Percentiles rank a stretch among this genome's conserved stretches.
Conservation (phyloP, 768 basidiomycete species). For the Trametes cingulata region DNA sequence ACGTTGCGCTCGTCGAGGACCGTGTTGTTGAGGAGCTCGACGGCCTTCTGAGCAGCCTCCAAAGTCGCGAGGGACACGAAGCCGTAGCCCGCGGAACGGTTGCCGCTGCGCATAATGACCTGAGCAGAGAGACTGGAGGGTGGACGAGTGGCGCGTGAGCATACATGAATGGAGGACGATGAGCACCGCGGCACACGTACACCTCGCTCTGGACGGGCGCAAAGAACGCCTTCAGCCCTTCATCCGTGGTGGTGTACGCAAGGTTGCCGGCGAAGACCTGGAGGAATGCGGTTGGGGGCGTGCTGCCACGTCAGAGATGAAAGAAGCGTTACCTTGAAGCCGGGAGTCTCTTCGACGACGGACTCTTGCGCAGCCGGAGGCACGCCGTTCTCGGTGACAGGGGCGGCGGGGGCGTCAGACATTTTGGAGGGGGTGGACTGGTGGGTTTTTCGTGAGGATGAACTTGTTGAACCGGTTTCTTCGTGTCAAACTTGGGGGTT, state of each 20-base stretch:
- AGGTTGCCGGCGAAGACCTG: constrained; percentile 97
- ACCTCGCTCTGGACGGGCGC: constrained; percentile 83
- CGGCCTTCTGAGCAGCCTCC: constrained; percentile 85
- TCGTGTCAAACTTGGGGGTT: constrained; percentile 84
- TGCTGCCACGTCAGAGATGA: constrained; percentile 31
- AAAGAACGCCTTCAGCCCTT: constrained; percentile 94
- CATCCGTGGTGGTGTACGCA: constrained; percentile 91
- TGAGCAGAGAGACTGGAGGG: constrained; percentile 70
- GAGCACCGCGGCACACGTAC: constrained; percentile 50
- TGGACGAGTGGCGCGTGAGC: constrained; percentile 16
- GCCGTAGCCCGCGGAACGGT: constrained; percentile 88
- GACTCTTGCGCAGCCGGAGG: constrained; percentile 73
- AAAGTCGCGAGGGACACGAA: constrained; percentile 82
- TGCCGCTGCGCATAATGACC: constrained; percentile 77
- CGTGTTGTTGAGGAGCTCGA: constrained; percentile 81
- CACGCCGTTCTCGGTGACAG: constrained; percentile 81
- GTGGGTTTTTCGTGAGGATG: constrained; percentile 54
- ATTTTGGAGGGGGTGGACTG: constrained; percentile 64
- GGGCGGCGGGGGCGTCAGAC: constrained; percentile 91
- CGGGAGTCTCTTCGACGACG: constrained; percentile 67
- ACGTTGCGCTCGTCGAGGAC: constrained; percentile 88
- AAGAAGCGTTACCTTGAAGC: constrained; percentile 64
- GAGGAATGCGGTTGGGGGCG: constrained; percentile 19
- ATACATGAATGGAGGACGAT: constrained; percentile 6
- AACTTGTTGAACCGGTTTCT: constrained; percentile 85